Percentiles rank a stretch among this genome's conserved stretches.
Conservation (phyloP, 495 filamentous ascomycete species). For the Podospora sp. region DNA sequence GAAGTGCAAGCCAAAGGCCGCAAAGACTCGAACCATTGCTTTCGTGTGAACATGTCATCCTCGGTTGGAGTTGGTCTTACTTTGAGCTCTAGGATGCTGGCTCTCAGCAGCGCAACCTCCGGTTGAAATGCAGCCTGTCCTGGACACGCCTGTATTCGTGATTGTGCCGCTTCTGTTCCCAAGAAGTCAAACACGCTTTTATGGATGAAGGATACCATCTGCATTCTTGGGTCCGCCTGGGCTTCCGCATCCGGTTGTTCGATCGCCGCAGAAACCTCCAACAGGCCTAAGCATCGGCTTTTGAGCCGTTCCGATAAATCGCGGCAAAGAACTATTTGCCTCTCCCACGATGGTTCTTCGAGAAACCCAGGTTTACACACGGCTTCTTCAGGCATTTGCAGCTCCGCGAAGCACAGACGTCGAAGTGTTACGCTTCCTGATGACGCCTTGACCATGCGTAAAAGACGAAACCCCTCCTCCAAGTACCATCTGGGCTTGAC, state of each 20-base stretch:
- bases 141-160: neutral
- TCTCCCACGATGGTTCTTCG: neutral
- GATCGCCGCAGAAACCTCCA: neutral
- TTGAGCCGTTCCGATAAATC: conserved; percentile 4
- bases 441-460: conserved; percentile 2
- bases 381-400: neutral
- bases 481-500: conserved; percentile 8
- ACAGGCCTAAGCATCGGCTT: conserved; percentile 1
- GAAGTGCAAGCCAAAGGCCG: no score
- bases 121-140: neutral
- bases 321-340: neutral
- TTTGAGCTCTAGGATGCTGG: conserved; percentile 2
- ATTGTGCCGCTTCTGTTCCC: conserved; percentile 4
- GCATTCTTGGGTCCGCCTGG: neutral
- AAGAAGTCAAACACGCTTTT: conserved; percentile 12
- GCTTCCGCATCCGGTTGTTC: neutral
- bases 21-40: no score
- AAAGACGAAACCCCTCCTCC: conserved; percentile 5
- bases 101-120: neutral
- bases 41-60: no score
- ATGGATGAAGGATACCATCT: conserved; percentile 7
- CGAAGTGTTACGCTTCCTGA: neutral
- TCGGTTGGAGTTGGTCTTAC: neutral
- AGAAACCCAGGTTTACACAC: neutral
- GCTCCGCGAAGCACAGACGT: neutral